phyloP scores from a whole-genome alignment of 2,329 filamentous ascomycete species.

The Dactylella cylindrospora region DNA sequence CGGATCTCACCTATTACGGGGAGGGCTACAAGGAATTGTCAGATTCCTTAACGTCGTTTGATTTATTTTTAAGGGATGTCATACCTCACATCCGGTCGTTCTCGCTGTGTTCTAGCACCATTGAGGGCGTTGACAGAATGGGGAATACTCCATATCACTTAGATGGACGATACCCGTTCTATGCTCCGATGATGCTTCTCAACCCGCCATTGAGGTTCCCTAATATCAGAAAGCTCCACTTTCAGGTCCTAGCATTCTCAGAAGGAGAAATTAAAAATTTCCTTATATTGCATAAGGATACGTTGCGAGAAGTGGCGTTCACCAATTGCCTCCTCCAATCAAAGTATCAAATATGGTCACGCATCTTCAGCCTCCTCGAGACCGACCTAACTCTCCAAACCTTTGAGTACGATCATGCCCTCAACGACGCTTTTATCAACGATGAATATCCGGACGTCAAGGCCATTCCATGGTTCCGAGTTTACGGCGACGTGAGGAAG shows the following conservation, averaged over 20 bases:
- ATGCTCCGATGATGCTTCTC: not conserved
- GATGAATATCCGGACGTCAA: not conserved
- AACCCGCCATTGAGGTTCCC: not conserved
- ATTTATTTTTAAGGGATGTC: no score
- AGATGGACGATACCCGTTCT: not conserved
- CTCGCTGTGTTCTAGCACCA: no score
- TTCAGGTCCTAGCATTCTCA: slow-evolving; percentile 1
- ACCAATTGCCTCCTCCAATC: slow-evolving; percentile 8
- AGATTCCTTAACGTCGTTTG: no score
- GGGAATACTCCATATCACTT: no score
- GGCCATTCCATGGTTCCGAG: slow-evolving; percentile 15
- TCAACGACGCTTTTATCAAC: not conserved
- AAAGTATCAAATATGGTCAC: slow-evolving; percentile 7
- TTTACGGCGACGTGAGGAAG: slow-evolving; percentile 9
- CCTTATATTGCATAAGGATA: slow-evolving; percentile 1
- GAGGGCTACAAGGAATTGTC: not conserved
- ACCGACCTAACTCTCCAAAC: slow-evolving; percentile 1
- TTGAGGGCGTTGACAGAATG: no score
- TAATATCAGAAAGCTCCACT: slow-evolving; percentile 1
- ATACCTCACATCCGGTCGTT: no score
- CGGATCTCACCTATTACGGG: not conserved
- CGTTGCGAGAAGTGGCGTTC: not conserved
- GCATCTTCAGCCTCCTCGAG: slow-evolving; percentile 10
- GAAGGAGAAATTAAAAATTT: slow-evolving; percentile 6
- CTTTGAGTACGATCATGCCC: slow-evolving; percentile 9